Conservation (phyloP, 352 stramenopile genomes). For the Elongisporangium prolatum region DNA sequence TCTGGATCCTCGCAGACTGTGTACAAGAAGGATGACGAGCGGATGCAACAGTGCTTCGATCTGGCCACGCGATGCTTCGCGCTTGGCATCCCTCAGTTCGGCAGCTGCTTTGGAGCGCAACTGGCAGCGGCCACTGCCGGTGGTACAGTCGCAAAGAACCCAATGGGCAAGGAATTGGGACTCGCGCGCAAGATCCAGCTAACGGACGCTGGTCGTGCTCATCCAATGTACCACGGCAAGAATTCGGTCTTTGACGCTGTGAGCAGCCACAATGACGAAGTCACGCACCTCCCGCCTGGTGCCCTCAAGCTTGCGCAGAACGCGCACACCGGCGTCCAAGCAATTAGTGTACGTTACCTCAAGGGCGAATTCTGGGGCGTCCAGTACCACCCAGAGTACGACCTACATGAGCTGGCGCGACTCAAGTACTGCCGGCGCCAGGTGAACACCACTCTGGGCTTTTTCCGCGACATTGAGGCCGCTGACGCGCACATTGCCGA, state of each 20-base stretch:
- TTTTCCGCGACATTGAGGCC: conserved; percentile 48
- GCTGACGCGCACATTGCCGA: conserved; percentile 45
- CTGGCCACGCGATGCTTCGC: conserved; percentile 37
- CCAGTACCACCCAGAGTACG: conserved; percentile 78
- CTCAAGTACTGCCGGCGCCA: conserved; percentile 62
- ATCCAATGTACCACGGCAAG: conserved; percentile 76
- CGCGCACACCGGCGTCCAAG: conserved; percentile 54
- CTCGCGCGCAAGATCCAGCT: conserved; percentile 66
- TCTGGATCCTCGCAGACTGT: conserved; percentile 70
- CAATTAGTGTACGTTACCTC: conserved; percentile 41
- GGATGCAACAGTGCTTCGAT: conserved; percentile 39
- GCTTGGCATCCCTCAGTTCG: conserved; percentile 63
- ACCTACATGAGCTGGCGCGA: conserved; percentile 72
- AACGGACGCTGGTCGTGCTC: conserved; percentile 43
- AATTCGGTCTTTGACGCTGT: conserved; percentile 64
- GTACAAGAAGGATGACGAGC: conserved; percentile 45
- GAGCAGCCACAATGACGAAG: conserved; percentile 75
- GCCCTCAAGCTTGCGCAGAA: conserved; percentile 52
- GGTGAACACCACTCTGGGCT: conserved; percentile 53
- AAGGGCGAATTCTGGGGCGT: conserved; percentile 76
- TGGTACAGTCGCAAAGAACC: conserved; percentile 56
- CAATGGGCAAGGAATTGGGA: conserved; percentile 56
- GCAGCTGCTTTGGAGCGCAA: conserved; percentile 72
- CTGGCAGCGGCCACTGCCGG: conserved; percentile 52
- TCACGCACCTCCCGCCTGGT: conserved; percentile 49